Evolutionary conservation across 2,329 filamentous ascomycete species (phyloP), one percentile per base, ranked within the genome.

Genomic region (Sarocladium kiliense): DNA sequence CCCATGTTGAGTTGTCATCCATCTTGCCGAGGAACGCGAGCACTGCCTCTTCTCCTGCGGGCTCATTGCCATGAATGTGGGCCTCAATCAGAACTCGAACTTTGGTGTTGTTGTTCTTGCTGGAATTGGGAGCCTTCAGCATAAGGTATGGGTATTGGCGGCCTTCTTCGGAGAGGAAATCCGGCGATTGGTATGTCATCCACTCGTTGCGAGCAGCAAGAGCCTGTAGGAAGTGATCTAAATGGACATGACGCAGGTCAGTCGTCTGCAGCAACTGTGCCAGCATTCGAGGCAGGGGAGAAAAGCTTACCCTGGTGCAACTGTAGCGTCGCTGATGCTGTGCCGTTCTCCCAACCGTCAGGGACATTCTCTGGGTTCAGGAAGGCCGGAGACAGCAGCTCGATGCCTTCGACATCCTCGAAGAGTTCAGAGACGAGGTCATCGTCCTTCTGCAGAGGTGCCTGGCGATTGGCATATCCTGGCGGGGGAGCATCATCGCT

Each of bases 21-120:
- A 69, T 60, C 9, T 66, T 65, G 2, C 66, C 67, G 0, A 69
- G 60, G 0, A 69, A 60, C 0, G 67, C 65, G 1, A 69, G 56
- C 0, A 69, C 55, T 0, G 66, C 63, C 26, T 69, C 61, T 27
- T 69, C 67, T 3, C 67, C 66, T 0, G 60, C 65, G 0, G 67
- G 67, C 23, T 69, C 67, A 6, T 69, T 68, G 18, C 67, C 67
- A 12, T 69, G 67, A 0, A 67, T 66, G 3, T 49, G 44, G 3
- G 14, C 23, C 26, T 49, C 6, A 18, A 49, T 49, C 23, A 49
- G n/a, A 25, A 49, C 23, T 10, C 44, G 44, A 25, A 49, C 23
- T 21, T 49, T 49, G 23, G 44, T 49, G 25, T 19, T 49, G 25
- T 19, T 30, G 25, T 49, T 49, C 26, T 49, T 32, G 25, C 26